These are phyloP conservation scores for Neospermospora avenae DNA, from an alignment of 2,329 filamentous ascomycete species.

Conservation along the genomic window DNA sequence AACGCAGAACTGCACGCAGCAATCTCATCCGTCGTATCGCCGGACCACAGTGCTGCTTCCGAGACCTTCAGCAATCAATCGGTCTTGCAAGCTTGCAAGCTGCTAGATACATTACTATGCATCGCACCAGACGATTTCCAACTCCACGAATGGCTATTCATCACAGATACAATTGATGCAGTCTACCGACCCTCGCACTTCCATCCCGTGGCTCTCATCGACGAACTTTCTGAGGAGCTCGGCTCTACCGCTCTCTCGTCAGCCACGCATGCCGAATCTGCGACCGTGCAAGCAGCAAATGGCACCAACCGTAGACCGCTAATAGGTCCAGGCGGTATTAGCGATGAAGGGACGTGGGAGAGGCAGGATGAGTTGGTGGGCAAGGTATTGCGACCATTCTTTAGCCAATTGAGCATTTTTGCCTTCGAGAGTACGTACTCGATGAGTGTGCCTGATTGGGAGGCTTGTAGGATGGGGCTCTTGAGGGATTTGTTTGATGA, in stretches of 20 bases:
- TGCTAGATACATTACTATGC: slow-evolving; percentile 84
- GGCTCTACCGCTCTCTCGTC: slow-evolving; percentile 28
- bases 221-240: slow-evolving; percentile 78
- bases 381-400: slow-evolving; percentile 80
- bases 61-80: slow-evolving; percentile 75
- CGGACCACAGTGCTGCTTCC: slow-evolving; percentile 57
- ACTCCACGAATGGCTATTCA: slow-evolving; percentile 96
- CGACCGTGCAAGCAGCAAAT: slow-evolving; percentile 25
- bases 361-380: slow-evolving; percentile 67
- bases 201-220: slow-evolving; percentile 72
- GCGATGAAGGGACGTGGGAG: slow-evolving; percentile 54
- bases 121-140: slow-evolving; percentile 94
- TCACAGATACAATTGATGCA: slow-evolving; percentile 94
- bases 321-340: slow-evolving; percentile 44
- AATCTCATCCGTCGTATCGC: slow-evolving; percentile 69
- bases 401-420: slow-evolving; percentile 87
- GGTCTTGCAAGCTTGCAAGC: slow-evolving; percentile 87
- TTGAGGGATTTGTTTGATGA: slow-evolving; percentile 79
- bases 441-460: slow-evolving; percentile 67
- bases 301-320: slow-evolving; percentile 37
- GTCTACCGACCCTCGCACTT: slow-evolving; percentile 75
- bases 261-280: slow-evolving; percentile 24
- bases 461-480: slow-evolving; percentile 60
- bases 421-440: slow-evolving; percentile 91
- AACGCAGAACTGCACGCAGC: slow-evolving; percentile 81